phyloP scores from a whole-genome alignment of 352 stramenopile species.

The Phytopythium aichiense region DNA sequence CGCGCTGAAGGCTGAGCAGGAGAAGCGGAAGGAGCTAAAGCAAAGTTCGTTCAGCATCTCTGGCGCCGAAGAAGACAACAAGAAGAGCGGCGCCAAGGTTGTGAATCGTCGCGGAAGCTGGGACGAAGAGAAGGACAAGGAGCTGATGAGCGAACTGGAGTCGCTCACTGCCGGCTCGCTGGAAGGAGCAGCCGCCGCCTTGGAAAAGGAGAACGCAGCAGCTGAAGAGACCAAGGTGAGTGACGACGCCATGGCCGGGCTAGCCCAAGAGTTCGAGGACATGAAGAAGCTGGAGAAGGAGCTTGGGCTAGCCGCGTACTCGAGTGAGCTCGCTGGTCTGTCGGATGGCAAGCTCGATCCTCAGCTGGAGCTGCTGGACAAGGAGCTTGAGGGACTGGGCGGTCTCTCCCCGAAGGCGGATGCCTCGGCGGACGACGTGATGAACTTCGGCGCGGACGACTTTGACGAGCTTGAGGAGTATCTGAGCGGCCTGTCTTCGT shows the following conservation, averaged over 20 bases:
- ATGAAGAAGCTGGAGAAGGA: constrained; percentile 84
- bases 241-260: constrained; percentile 34
- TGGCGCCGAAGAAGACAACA: constrained; percentile 55
- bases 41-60: constrained; percentile 77
- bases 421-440: constrained; percentile 46
- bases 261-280: constrained; percentile 74
- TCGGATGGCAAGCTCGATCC: constrained; percentile 52
- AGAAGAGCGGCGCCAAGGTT: constrained; percentile 21
- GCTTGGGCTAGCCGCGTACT: constrained; percentile 63
- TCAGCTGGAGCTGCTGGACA: constrained; percentile 68
- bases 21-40: constrained; percentile 24
- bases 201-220: constrained; percentile 40
- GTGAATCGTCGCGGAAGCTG: constrained; percentile 70
- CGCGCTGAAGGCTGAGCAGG: constrained; percentile 30
- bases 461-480: constrained; percentile 89
- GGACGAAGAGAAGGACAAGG: constrained; percentile 84
- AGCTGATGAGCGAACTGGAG: constrained; percentile 84
- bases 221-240: constrained; percentile 9
- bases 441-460: constrained; percentile 86
- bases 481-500: constrained; percentile 68
- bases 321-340: constrained; percentile 36
- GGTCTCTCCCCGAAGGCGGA: constrained; percentile 45
- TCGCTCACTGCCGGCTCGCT: constrained; percentile 61
- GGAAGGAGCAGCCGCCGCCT: constrained; percentile 34
- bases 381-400: constrained; percentile 64